Percentiles rank a stretch among this genome's conserved stretches.
phyloP scores from a whole-genome alignment of 371 early-diverging fungal species.

The Basidiobolus meristosporus region DNA sequence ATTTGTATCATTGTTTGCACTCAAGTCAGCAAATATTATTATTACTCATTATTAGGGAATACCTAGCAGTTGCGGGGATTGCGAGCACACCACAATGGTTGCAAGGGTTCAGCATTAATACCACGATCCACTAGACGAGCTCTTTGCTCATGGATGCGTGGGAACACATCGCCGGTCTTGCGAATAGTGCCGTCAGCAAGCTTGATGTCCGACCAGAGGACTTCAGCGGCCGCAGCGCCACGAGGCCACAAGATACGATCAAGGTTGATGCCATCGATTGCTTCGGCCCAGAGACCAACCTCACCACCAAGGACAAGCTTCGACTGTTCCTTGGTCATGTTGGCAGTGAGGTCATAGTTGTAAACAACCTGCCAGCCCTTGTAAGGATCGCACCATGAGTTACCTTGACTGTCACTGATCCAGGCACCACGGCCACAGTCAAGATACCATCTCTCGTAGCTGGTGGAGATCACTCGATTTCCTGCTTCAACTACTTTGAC shows the following conservation, averaged over 20 bases:
- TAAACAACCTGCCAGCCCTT: slow-evolving; percentile 71
- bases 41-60: too few species aligned
- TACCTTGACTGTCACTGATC: too few species aligned
- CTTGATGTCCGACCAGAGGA: slow-evolving; percentile 51
- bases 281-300: slow-evolving; percentile 56
- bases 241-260: slow-evolving; percentile 56
- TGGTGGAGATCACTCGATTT: slow-evolving; percentile 28
- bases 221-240: slow-evolving; percentile 44
- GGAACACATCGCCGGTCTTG: slow-evolving; percentile 31
- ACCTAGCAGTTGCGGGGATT: too few species aligned
- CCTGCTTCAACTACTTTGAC: slow-evolving; percentile 21
- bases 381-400: slow-evolving; percentile 61
- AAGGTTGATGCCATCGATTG: slow-evolving; percentile 32
- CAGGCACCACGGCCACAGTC: slow-evolving; percentile 50
- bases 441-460: slow-evolving; percentile 38
- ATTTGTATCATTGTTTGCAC: too few species aligned
- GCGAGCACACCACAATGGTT: slow-evolving; percentile 55
- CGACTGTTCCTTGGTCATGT: slow-evolving; percentile 6
- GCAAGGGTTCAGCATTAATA: slow-evolving; percentile 36
- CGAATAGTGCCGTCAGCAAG: slow-evolving; percentile 26
- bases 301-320: slow-evolving; percentile 37
- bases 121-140: slow-evolving; percentile 48
- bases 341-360: slow-evolving; percentile 25
- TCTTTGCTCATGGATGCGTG: slow-evolving; percentile 53
- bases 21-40: too few species aligned